Percentiles rank a stretch among this genome's conserved stretches.
phyloP scores from a whole-genome alignment of 177 flowering plant genomes.

The Vitis hybrid region DNA sequence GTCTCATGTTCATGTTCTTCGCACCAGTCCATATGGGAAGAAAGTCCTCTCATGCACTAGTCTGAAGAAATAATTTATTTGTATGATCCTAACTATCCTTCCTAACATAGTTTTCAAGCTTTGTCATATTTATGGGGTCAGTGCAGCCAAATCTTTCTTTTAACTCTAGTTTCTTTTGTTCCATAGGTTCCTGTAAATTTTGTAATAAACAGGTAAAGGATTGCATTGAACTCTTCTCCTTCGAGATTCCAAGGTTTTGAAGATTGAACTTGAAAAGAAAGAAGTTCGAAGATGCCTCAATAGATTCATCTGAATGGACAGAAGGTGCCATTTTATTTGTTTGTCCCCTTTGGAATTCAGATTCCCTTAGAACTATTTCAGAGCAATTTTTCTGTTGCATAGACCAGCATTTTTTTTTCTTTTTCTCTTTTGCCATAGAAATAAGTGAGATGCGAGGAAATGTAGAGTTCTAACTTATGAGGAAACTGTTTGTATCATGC shows the following conservation, averaged over 20 bases:
- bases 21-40: slow-evolving; percentile 69
- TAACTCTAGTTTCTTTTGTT: slow-evolving; percentile 4
- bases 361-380: no score
- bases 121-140: slow-evolving; percentile 4
- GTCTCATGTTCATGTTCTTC: slow-evolving; percentile 48
- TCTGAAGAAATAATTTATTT: slow-evolving; percentile 41
- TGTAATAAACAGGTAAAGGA: slow-evolving; percentile 24
- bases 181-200: slow-evolving; percentile 27
- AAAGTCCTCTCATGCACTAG: slow-evolving; percentile 51
- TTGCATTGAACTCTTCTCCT: slow-evolving; percentile 3
- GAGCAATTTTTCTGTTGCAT: no score
- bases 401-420: no score
- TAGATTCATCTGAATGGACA: slow-evolving; percentile 9
- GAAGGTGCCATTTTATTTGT: not conserved
- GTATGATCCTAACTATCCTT: slow-evolving; percentile 4
- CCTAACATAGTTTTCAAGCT: not conserved
- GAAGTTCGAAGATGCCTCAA: slow-evolving; percentile 6
- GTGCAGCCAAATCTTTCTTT: not conserved
- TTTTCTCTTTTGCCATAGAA: no score
- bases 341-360: no score
- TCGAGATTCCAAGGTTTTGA: slow-evolving; percentile 3
- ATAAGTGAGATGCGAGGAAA: no score
- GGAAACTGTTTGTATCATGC: no score
- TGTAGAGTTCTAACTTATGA: no score
- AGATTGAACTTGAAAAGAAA: not conserved